Base-by-base conservation (phyloP, 2,329 filamentous ascomycete species). In the Calonectria naviculata region DNA sequence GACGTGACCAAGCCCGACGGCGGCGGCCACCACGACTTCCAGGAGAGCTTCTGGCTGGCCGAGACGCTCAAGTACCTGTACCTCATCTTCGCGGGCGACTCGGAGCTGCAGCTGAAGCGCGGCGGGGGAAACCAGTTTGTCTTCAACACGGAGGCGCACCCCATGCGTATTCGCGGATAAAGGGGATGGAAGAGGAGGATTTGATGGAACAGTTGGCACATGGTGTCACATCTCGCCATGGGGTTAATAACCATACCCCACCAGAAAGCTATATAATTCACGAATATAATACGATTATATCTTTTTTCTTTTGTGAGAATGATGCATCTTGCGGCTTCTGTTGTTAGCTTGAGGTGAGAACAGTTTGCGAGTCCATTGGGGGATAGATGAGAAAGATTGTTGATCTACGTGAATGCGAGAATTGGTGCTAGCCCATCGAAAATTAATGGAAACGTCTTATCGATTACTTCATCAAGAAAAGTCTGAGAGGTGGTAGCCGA, bases 21-120 rank as follows among this genome's bases (percentile, higher is more conserved):
- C 15, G 93, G 93, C 1, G 82, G 83, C 0, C 90, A 88, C 70
- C 82, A 83, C 47, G 90, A 97, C 81, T 92, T 93, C 80, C 93
- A 96, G 87, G 94, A 97, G 84, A 95, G 93, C 78, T 97, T 97
- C 84, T 92, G 93, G 86, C 95, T 97, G 81, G 94, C 95, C 0
- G 95, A 97, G 85, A 93, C 95, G 73, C 81, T 97, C 81, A 97
- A 97, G 87, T 97, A 97, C 81, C 86, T 89, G 68, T 97, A 94
- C 83, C 81, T 97, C 76, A 93, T 94, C 70, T 90, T 91, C 79
- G 87, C 89, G 0, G 85, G 83, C 80, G 93, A 94, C 36, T 90
- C 87, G 3, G 79, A 81, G 5, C 87, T 86, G 76, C 88, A 90
- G 79, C 81, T 89, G 61, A 84, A 85, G 74, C 82, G 83, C 13